Evolutionary conservation across 1,139 yeast genomes (phyloP).

Genomic region (Saccharomycopsis phalli): DNA sequence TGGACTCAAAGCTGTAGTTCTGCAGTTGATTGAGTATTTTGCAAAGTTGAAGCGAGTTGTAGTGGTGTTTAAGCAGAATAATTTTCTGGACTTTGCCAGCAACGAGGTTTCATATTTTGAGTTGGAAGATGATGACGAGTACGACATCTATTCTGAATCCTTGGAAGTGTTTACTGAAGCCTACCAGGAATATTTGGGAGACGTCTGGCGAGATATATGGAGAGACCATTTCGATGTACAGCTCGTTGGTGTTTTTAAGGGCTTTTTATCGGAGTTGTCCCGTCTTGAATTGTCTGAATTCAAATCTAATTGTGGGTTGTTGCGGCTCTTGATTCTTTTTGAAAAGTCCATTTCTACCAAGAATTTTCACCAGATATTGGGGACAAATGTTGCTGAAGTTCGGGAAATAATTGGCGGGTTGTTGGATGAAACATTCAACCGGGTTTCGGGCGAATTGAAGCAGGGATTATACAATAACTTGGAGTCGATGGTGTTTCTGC

Average conservation of each 20-base stretch:
- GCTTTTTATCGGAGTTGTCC: neutral
- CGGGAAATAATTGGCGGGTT: no score
- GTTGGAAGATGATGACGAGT: conserved; percentile 3
- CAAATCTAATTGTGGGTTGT: neutral
- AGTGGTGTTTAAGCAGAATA: neutral
- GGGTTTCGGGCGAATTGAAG: no score
- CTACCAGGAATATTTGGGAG: conserved; percentile 3
- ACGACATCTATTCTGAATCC: neutral
- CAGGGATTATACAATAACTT: no score
- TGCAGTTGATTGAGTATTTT: conserved; percentile 4
- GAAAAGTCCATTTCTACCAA: no score
- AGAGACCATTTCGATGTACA: neutral
- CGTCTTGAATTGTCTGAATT: neutral
- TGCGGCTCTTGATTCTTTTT: neutral
- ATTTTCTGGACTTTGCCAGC: neutral
- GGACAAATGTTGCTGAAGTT: no score
- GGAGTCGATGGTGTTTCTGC: no score
- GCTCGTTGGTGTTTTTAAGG: neutral
- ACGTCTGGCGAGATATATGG: conserved; percentile 3
- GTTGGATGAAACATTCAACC: no score
- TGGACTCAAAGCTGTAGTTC: neutral
- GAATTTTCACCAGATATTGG: no score
- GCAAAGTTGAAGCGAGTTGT: neutral
- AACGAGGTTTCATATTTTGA: neutral
- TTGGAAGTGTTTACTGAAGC: neutral